Conservation (phyloP, 495 filamentous ascomycete species). For the Aspergillus incahuasiensis region DNA sequence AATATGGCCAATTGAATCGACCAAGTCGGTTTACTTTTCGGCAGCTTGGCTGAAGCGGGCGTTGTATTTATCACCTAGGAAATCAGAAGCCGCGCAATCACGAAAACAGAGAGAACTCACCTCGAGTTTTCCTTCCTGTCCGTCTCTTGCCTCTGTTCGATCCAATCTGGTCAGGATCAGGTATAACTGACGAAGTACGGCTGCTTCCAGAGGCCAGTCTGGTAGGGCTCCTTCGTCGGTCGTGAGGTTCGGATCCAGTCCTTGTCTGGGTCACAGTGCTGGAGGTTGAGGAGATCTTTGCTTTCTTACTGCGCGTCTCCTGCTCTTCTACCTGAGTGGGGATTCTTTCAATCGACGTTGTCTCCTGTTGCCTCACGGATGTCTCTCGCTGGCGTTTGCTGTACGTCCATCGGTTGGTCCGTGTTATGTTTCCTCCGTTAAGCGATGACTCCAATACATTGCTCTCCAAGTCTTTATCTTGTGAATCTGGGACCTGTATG, state of each 20-base stretch:
- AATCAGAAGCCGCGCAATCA: background rate
- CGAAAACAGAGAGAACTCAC: constrained; percentile 12
- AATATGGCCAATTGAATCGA: background rate
- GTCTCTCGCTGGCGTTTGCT: constrained; percentile 14
- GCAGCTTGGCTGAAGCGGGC: constrained; percentile 27
- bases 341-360: background rate
- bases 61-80: constrained; percentile 31
- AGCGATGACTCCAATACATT: background rate
- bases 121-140: constrained; percentile 23
- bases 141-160: constrained; percentile 14
- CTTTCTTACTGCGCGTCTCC: constrained; percentile 10
- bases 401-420: constrained; percentile 19
- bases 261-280: constrained; percentile 2
- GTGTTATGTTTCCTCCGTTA: background rate
- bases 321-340: background rate
- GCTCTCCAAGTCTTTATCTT: background rate
- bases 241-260: constrained; percentile 10
- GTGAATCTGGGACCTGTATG: background rate
- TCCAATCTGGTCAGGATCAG: constrained; percentile 1
- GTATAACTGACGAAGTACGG: constrained; percentile 6
- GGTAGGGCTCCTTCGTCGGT: constrained; percentile 18
- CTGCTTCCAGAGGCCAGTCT: constrained; percentile 20
- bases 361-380: background rate
- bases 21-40: background rate
- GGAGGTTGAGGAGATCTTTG: background rate